Conservation (phyloP, 768 basidiomycete species). For the Tulasnella sp. region DNA sequence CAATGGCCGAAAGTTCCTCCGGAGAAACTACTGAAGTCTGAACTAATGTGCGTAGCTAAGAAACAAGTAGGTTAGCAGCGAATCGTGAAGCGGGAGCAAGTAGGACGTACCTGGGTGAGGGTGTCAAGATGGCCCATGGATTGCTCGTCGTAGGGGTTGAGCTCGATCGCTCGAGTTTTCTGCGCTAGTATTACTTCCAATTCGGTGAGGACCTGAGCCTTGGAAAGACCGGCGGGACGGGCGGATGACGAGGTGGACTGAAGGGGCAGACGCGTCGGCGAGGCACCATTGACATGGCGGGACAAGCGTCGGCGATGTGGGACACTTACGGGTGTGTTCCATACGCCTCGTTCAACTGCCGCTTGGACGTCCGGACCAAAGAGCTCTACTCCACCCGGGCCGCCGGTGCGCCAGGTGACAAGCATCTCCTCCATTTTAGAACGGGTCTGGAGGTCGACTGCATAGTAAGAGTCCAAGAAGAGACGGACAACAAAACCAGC, state of each 20-base stretch:
- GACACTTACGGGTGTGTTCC: constrained; percentile 35
- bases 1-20: constrained; percentile 64
- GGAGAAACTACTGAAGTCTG: constrained; percentile 66
- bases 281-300: constrained; percentile 14
- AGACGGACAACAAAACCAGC: constrained; percentile 66
- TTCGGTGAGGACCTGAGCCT: constrained; percentile 70
- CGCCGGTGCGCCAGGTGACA: constrained; percentile 83
- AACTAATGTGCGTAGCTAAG: constrained; percentile 55
- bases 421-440: constrained; percentile 98
- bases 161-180: constrained; percentile 60
- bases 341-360: constrained; percentile 73
- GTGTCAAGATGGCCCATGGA: constrained; percentile 63
- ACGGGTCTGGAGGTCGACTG: constrained; percentile 72
- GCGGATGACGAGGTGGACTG: constrained; percentile 10
- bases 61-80: constrained; percentile 1
- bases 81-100: not conserved
- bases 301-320: constrained; percentile 30
- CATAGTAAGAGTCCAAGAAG: constrained; percentile 77
- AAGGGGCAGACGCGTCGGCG: not conserved
- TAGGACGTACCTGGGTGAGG: constrained; percentile 57
- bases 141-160: constrained; percentile 57
- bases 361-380: constrained; percentile 73
- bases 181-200: constrained; percentile 70
- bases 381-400: constrained; percentile 65
- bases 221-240: constrained; percentile 34